Evolutionary conservation across 306 rosid genomes (phyloP), one percentile per base, ranked within the genome.

Genomic region (Fagus crenata): DNA sequence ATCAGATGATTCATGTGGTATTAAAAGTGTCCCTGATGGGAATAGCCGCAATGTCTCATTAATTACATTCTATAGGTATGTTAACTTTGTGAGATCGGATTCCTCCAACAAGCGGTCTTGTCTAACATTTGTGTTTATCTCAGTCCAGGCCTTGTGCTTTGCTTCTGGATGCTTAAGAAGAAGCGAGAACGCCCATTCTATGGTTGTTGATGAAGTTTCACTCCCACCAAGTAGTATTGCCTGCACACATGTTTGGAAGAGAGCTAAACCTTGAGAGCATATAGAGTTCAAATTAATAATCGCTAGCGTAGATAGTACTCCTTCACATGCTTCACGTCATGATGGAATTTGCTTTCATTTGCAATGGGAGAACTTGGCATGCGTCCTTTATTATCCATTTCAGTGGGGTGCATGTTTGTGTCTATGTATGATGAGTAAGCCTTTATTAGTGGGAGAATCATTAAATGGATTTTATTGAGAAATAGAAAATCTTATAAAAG

Each of bases 171-270:
- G 71, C 68, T 86, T 86, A 0, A 86, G 83, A 14, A 89, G 82
- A 51, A 83, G 81, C 0, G 92, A 73, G 49, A 86, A 5, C 17
- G 87, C 88, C 87, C 90, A 86, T 75, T 86, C 90, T 78, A 86
- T 14, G 1, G 89, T 69, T 6, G 73, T 77, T 17, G 90, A 69
- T 17, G 88, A 11, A 1, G 89, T 83, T 2, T 89, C 90, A 2
- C 85, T 73, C 1, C 89, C 92, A 3, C 83, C 90, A 0, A 53
- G 2, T 31, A 84, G 67, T 53, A 81, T 49, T 17, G 14, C 69
- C 90, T 84, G 74, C 58, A 46, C 31, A 37, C 2, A 56, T n/a
- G 13, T 46, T 43, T 46, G 51, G 51, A 46, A 46, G 51, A 46
- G 51, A 46, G 51, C 51, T 46, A 46, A 11, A 46, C 7, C 14